Evolutionary conservation across 108 stramenopile genomes (phyloP), one percentile per base, ranked within the genome.

Genomic region (Pseudonitzschia multiseries): DNA sequence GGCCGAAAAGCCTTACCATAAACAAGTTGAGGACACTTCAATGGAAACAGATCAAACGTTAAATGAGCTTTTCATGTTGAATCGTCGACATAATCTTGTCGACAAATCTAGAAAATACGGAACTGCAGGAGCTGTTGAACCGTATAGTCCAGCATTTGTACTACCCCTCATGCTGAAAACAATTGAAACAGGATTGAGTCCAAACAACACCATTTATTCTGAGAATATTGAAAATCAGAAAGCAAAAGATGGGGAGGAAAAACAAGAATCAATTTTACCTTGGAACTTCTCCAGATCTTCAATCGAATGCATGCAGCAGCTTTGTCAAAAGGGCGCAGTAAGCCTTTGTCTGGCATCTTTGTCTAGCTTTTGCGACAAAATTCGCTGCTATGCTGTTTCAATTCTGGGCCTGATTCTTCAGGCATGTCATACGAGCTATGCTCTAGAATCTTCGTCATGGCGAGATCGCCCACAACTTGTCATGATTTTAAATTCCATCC

Each of bases 111-210:
- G 57, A 59, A 59, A 59, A 27, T 4, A 59, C 21, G 24, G 57
- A 59, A n/a, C 22, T 6, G 26, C 15, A 15, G 29, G 26, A 31
- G 21, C 15, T 14, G 89, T 89, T 75, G 22, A 46, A 6, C 76
- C 87, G 26, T 94, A 94, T 70, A 89, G 86, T 70, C 93, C 93
- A 44, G 86, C 84, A 10, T 92, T 92, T 69, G 33, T 94, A 10
- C 76, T 94, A 18, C 86, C 93, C 56, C 80, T 91, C 24, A 62
- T 83, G 28, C 64, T 91, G 21, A 72, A 65, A 27, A 8, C 41
- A 27, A 48, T 73, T 10, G 69, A 70, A 57, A 13, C 31, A n/a
- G 61, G 61, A 28, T 33, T 62, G 32, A 62, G 61, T 33, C 61
- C 32, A 62, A 62, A 62, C 33, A 33, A 62, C 2, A 62, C n/a